Percentiles rank a stretch among this genome's conserved stretches.
phyloP scores from a whole-genome alignment of 805 yeast species.

The Metschnikowia matae region DNA sequence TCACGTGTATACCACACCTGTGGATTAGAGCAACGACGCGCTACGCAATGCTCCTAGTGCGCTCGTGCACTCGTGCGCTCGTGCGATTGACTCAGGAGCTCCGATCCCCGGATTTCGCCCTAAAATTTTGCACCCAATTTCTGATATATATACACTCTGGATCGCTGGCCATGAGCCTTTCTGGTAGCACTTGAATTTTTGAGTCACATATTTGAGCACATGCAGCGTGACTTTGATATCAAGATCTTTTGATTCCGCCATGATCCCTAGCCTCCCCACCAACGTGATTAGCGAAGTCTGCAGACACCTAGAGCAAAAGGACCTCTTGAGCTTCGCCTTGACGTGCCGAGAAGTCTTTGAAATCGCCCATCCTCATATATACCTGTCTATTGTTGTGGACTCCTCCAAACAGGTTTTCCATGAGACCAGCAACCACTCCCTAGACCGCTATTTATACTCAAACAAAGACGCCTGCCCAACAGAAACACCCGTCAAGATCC shows the following conservation, averaged over 20 bases:
- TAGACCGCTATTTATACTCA: background rate
- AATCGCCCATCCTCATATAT: constrained; percentile 8
- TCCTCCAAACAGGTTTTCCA: constrained; percentile 9
- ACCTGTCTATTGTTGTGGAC: constrained; percentile 12
- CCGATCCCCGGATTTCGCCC: constrained; percentile 19
- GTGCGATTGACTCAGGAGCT: constrained; percentile 4
- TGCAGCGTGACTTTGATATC: background rate
- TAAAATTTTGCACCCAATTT: constrained; percentile 17
- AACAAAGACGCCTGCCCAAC: background rate
- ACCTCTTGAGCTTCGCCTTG: constrained; percentile 10
- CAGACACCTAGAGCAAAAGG: constrained; percentile 11
- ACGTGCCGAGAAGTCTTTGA: constrained; percentile 7
- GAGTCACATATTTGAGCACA: background rate
- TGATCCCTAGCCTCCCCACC: constrained; percentile 7
- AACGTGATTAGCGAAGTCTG: constrained; percentile 9
- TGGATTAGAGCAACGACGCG: constrained; percentile 1
- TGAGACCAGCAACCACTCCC: background rate
- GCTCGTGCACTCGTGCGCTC: background rate
- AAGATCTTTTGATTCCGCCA: background rate
- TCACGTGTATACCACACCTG: background rate
- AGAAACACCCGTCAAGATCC: constrained; percentile 11
- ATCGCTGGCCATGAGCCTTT: background rate
- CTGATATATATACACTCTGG: constrained; percentile 1
- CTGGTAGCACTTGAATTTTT: background rate
- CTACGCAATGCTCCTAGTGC: background rate